Conservation (phyloP, 495 filamentous ascomycete species). For the Aspergillus steynii region DNA sequence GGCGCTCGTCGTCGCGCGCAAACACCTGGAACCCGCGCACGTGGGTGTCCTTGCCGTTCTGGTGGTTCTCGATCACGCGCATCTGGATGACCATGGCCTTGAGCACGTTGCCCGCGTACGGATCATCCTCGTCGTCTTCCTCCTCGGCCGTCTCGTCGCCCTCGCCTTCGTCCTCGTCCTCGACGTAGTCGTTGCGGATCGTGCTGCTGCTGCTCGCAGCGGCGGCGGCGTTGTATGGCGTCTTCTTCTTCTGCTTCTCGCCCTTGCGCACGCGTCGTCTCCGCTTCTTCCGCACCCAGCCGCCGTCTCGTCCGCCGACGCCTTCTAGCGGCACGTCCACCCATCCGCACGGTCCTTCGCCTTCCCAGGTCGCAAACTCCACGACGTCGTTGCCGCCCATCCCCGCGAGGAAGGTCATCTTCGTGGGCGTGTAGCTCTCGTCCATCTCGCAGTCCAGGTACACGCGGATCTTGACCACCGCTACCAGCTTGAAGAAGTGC, state of each 20-base stretch:
- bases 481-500: constrained; percentile 92
- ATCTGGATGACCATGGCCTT: constrained; percentile 86
- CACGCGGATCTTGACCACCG: constrained; percentile 77
- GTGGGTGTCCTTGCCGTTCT: constrained; percentile 99
- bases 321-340: constrained; percentile 76
- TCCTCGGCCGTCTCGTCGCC: constrained; percentile 39
- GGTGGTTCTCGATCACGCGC: constrained; percentile 89
- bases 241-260: constrained; percentile 6
- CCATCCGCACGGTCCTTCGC: constrained; percentile 83
- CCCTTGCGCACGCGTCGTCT: constrained; percentile 8
- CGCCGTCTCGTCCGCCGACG: constrained; percentile 53
- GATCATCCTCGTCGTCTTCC: constrained; percentile 30
- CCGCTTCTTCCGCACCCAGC: constrained; percentile 33
- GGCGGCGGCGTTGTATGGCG: constrained; percentile 22
- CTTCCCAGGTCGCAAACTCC: constrained; percentile 75
- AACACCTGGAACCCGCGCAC: constrained; percentile 92
- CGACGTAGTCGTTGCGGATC: constrained; percentile 21
- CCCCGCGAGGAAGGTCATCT: constrained; percentile 81
- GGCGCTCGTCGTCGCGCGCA: constrained; percentile 61
- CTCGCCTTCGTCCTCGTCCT: constrained; percentile 13
- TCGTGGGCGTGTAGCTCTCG: constrained; percentile 96
- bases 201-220: constrained; percentile 15
- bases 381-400: constrained; percentile 85
- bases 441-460: constrained; percentile 89
- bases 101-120: constrained; percentile 65